phyloP scores from a whole-genome alignment of 441 rosid genomes.

The Arabidopsis hybrid region DNA sequence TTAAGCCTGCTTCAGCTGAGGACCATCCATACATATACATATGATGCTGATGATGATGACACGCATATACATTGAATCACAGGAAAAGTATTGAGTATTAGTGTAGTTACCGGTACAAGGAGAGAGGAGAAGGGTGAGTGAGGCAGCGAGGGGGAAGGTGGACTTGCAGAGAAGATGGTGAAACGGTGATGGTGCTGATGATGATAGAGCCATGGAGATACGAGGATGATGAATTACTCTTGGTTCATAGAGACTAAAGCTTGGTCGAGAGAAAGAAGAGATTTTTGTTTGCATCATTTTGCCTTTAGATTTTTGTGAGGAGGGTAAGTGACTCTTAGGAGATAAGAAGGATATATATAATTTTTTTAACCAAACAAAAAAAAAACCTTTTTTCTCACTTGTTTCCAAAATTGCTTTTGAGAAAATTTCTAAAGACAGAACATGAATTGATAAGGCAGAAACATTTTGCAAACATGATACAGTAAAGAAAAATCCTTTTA shows the following conservation, averaged over 20 bases:
- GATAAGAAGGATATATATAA: slow-evolving; percentile 30
- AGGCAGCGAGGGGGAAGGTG: slow-evolving; percentile 67
- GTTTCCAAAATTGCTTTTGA: neutral
- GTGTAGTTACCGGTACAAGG: slow-evolving; percentile 59
- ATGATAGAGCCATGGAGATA: slow-evolving; percentile 41
- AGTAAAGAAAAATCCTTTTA: neutral
- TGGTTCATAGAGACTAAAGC: slow-evolving; percentile 37
- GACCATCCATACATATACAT: slow-evolving; percentile 6
- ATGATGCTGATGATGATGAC: slow-evolving; percentile 4
- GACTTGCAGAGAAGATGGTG: slow-evolving; percentile 48
- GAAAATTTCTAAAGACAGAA: neutral
- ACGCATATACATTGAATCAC: neutral
- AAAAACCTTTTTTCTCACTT: neutral
- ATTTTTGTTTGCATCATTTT: slow-evolving; percentile 50
- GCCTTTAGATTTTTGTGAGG: slow-evolving; percentile 39
- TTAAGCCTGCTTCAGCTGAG: slow-evolving; percentile 79
- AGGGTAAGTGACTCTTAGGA: slow-evolving; percentile 32
- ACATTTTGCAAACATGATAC: too few relatives aligned
- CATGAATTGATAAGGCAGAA: neutral
- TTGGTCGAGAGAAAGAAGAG: slow-evolving; percentile 41
- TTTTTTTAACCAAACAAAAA: neutral
- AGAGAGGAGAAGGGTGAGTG: slow-evolving; percentile 71
- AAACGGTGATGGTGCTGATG: slow-evolving; percentile 37
- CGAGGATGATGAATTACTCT: slow-evolving; percentile 36
- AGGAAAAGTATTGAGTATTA: neutral